These are phyloP conservation scores for Blastocystis sp. DNA, from an alignment of 352 stramenopile genomes.

Conservation along the genomic window DNA sequence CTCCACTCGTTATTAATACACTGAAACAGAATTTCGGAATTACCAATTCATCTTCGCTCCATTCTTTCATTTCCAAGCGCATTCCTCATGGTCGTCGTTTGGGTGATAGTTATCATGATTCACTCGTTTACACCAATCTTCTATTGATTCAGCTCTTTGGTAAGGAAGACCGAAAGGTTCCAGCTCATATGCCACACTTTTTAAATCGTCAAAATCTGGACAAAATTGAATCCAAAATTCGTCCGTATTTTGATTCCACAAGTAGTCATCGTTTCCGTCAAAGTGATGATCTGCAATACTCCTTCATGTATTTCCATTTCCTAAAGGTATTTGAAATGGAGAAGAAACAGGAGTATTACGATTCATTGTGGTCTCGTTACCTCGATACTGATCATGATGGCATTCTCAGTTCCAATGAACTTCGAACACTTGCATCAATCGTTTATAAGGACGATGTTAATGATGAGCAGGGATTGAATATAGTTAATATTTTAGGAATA, in stretches of 20 bases:
- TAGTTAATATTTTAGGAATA: constrained; percentile 33
- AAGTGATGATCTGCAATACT: constrained; percentile 88
- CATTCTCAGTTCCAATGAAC: constrained; percentile 83
- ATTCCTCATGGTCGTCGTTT: constrained; percentile 32
- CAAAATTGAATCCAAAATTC: constrained; percentile 79
- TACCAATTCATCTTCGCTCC: neutral
- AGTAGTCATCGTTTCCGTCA: constrained; percentile 84
- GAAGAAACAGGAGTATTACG: constrained; percentile 74
- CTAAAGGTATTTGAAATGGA: constrained; percentile 81
- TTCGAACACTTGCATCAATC: constrained; percentile 82
- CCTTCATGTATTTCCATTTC: constrained; percentile 91
- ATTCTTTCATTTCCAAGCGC: neutral
- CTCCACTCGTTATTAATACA: neutral
- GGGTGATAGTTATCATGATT: constrained; percentile 84
- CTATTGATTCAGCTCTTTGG: constrained; percentile 85
- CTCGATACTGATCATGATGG: constrained; percentile 85
- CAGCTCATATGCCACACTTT: constrained; percentile 89
- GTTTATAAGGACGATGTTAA: constrained; percentile 72
- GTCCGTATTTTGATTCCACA: constrained; percentile 77
- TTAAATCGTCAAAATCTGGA: constrained; percentile 82
- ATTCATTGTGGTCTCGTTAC: constrained; percentile 81
- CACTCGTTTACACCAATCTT: constrained; percentile 85
- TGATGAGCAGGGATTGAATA: constrained; percentile 73
- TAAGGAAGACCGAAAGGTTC: constrained; percentile 78
- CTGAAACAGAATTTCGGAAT: neutral